Conservation (phyloP, 495 filamentous ascomycete species). For the Gamarada debralockiae region DNA sequence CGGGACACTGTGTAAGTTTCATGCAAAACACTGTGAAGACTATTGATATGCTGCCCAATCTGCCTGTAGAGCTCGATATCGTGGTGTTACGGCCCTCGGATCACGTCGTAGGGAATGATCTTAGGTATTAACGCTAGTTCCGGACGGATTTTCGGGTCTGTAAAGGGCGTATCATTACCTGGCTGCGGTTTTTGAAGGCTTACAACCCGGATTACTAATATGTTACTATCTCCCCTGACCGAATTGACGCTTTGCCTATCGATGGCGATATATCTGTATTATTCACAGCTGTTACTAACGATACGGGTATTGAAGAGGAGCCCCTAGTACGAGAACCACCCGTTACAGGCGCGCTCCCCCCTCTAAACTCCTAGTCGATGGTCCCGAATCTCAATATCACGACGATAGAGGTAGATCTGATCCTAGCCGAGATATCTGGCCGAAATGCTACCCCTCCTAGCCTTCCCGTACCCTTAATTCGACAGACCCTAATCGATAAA, state of each 20-base stretch:
- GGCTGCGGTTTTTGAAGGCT: neutral
- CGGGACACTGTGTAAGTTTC: conserved; percentile 1
- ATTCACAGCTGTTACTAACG: neutral
- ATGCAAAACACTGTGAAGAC: neutral
- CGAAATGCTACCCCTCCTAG: neutral
- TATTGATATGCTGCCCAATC: neutral
- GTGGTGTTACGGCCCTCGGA: neutral
- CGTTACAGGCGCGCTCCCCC: neutral
- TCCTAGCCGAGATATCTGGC: neutral
- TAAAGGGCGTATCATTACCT: neutral
- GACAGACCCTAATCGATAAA: conserved; percentile 2
- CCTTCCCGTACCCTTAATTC: neutral
- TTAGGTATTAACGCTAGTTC: conserved; percentile 1
- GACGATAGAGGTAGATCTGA: neutral
- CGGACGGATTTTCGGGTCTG: conserved; percentile 5
- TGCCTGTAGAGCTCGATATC: no score
- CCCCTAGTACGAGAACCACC: neutral
- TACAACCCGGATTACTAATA: conserved; percentile 4
- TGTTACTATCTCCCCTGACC: neutral
- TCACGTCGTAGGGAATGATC: neutral
- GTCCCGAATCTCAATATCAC: neutral
- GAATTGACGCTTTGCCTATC: neutral
- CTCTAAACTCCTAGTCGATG: neutral
- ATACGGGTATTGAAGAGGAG: neutral
- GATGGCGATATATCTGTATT: neutral